A percentile compares a stretch with the other conserved stretches of the same genome.
Evolutionary conservation across 1,284 basidiomycete species (phyloP).

Genomic region (Rhizopogon parksii): DNA sequence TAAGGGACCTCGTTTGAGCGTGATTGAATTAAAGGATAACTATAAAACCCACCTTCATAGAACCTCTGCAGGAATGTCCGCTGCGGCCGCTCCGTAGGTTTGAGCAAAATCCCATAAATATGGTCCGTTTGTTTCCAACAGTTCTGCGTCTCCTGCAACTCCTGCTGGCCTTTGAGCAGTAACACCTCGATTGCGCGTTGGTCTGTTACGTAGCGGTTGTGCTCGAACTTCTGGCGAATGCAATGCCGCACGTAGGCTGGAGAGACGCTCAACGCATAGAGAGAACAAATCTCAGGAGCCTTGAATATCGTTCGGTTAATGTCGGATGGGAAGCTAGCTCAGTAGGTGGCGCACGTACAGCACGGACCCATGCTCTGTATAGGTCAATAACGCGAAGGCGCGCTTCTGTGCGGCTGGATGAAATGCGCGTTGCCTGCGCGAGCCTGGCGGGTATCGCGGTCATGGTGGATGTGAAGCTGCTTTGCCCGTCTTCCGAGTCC

Average conservation of each 20-base stretch:
- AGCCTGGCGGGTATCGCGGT: constrained; percentile 90
- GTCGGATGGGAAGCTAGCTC: constrained; percentile 2
- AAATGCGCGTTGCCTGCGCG: constrained; percentile 61
- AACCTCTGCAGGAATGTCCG: constrained; percentile 81
- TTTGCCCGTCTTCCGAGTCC: constrained; percentile 9
- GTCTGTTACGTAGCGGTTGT: constrained; percentile 80
- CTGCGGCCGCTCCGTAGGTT: constrained; percentile 42
- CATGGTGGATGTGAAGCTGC: constrained; percentile 38
- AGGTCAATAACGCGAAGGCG: constrained; percentile 68
- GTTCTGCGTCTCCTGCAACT: constrained; percentile 94
- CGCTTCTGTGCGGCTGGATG: constrained; percentile 60
- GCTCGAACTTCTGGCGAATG: constrained; percentile 86
- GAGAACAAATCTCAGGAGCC: constrained; percentile 84
- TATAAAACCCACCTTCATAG: constrained; percentile 58
- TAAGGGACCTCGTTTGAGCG: not conserved
- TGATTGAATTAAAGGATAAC: not conserved
- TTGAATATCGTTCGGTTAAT: constrained; percentile 28
- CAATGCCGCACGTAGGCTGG: constrained; percentile 78
- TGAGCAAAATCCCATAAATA: constrained; percentile 59
- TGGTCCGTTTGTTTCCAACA: constrained; percentile 86
- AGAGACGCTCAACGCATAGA: constrained; percentile 83
- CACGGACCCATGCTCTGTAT: constrained; percentile 90
- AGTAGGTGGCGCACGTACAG: constrained; percentile 43
- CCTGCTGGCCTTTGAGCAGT: constrained; percentile 79
- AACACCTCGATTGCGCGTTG: constrained; percentile 82